Evolutionary conservation across 768 basidiomycete species (phyloP).

Genomic region (Pulveroboletus sp.): DNA sequence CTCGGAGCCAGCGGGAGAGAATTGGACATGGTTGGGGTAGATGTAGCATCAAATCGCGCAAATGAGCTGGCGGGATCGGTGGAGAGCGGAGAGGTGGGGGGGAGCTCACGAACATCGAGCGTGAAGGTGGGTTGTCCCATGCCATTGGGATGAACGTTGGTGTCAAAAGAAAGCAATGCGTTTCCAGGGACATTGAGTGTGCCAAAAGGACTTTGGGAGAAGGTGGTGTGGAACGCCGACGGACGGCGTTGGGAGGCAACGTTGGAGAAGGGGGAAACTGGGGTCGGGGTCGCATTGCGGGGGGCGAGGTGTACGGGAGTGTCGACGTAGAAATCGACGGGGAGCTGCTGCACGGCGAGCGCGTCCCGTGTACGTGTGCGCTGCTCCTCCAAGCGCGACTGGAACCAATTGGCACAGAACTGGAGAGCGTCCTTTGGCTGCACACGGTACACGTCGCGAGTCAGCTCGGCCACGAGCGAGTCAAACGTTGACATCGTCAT

Average conservation of each 20-base stretch:
- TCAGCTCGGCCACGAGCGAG: conserved; percentile 75
- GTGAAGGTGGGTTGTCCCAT: conserved; percentile 52
- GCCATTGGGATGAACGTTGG: conserved; percentile 25
- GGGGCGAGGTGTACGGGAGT: conserved; percentile 35
- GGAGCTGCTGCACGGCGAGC: conserved; percentile 48
- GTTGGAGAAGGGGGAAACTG: conserved; percentile 57
- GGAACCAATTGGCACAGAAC: conserved; percentile 94
- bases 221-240: conserved; percentile 48
- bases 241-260: conserved; percentile 44
- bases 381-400: conserved; percentile 81
- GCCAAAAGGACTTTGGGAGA: conserved; percentile 69
- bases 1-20: conserved; percentile 41
- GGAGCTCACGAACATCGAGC: conserved; percentile 54
- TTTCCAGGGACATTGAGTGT: conserved; percentile 80
- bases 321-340: conserved; percentile 59
- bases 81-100: conserved; percentile 59
- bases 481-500: conserved; percentile 68
- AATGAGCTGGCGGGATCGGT: conserved; percentile 44
- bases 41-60: conserved; percentile 45
- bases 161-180: conserved; percentile 58
- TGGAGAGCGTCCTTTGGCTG: conserved; percentile 91
- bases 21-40: conserved; percentile 43
- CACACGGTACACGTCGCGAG: conserved; percentile 78
- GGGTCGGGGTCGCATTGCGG: conserved; percentile 34
- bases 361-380: conserved; percentile 67